These are phyloP conservation scores for Rhizopogon vulgaris DNA, from an alignment of 768 basidiomycete species.

Conservation along the genomic window DNA sequence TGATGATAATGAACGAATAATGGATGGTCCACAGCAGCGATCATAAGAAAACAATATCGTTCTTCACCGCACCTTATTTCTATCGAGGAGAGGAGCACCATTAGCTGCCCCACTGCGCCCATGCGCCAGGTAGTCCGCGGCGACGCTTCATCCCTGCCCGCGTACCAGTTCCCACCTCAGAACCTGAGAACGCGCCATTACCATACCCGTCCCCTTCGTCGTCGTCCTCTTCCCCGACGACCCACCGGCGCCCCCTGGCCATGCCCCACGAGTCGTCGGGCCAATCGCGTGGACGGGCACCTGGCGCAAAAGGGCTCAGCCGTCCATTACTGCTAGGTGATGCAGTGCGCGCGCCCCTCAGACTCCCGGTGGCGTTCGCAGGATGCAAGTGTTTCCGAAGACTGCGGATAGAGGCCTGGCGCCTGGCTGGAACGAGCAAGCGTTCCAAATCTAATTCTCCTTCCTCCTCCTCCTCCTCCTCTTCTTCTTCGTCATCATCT, in stretches of 20 bases:
- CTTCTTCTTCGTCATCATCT: slow-evolving; percentile 35
- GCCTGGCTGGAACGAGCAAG: slow-evolving; percentile 62
- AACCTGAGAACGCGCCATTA: slow-evolving; percentile 15
- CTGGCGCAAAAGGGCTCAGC: slow-evolving; percentile 9
- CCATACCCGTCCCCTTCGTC: slow-evolving; percentile 23
- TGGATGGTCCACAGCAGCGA: slow-evolving; percentile 2
- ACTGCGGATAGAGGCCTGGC: slow-evolving; percentile 71
- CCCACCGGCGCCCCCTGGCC: slow-evolving; percentile 18
- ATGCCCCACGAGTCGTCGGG: slow-evolving; percentile 16
- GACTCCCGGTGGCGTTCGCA: slow-evolving; percentile 5
- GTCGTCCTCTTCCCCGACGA: slow-evolving; percentile 20
- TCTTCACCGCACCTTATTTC: too few species aligned
- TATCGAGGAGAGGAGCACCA: too few species aligned
- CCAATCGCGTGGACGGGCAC: slow-evolving; percentile 9
- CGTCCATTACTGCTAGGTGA: slow-evolving; percentile 13
- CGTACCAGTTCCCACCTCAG: slow-evolving; percentile 9
- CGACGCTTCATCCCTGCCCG: slow-evolving; percentile 21
- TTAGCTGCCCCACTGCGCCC: slow-evolving; percentile 23
- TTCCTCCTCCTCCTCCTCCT: slow-evolving; percentile 47
- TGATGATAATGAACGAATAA: too few species aligned
- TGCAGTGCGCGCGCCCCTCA: slow-evolving; percentile 8
- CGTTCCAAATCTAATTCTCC: slow-evolving; percentile 60
- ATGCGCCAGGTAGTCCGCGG: slow-evolving; percentile 27
- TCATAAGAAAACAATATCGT: too few species aligned
- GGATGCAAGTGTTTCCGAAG: slow-evolving; percentile 55